Evolutionary conservation across 192 early-diverging fungal genomes (phyloP), one percentile per base, ranked within the genome.

Genomic region (Backusella macrospora): DNA sequence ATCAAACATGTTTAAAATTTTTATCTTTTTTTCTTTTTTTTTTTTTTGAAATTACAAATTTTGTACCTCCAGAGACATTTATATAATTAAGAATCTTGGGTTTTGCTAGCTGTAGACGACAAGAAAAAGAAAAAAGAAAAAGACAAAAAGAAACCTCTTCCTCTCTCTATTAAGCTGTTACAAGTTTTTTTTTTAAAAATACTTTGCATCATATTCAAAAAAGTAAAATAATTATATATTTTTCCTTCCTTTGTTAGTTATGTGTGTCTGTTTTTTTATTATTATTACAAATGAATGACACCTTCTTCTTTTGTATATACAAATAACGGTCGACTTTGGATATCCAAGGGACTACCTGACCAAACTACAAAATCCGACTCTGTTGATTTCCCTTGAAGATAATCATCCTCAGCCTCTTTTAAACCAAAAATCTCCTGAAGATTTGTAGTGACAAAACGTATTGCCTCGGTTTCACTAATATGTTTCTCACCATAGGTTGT

Each of bases 401-500:
- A 81, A 77, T 46, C 76, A 37, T 43, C 68, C 5, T 46, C 72
- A 23, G 46, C 69, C 26, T 68, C 69, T 12, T 72, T 65, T 4
- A 90, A 71, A 42, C 85, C 88, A 47, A 90, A 85, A 68, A 91
- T 90, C 42, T 92, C 82, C 38, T 89, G 89, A 62, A 92, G 82
- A 71, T 89, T 89, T 84, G 86, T 91, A 38, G 92, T 90, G 43
- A 94, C 86, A 46, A 88, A 85, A 6, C 84, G 89, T 38, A 94
- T 84, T 2, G 91, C 91, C 26, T 94, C 89, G 49, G 80, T 81
- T 73, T 85, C 90, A 1, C 82, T 69, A 46, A 91, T 79, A 16
- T 59, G 2, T 10, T 71, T 67, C 21, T 78, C 68, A 39, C 81
- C 78, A 13, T 65, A 70, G 23, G 21, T 59, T 10, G 26, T 23